Conservation (phyloP, 805 yeast species). For the Candida boleticola region DNA sequence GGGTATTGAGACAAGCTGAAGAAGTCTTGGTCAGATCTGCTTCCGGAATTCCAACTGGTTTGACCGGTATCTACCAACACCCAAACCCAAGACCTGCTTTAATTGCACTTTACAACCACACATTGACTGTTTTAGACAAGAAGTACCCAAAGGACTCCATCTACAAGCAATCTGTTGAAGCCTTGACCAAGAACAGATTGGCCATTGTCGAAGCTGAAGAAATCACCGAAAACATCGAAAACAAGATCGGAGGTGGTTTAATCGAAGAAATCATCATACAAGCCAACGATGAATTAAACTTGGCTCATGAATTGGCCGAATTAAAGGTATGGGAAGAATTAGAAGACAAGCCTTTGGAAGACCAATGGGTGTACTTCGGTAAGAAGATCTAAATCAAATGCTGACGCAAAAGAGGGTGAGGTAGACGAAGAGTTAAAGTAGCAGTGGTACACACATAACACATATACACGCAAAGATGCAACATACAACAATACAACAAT, state of each 20-base stretch:
- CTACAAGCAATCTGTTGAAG: slow-evolving; percentile 71
- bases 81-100: slow-evolving; percentile 84
- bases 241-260: slow-evolving; percentile 75
- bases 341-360: slow-evolving; percentile 74
- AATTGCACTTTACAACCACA: slow-evolving; percentile 65
- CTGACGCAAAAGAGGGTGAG: background rate
- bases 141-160: slow-evolving; percentile 72
- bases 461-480: no score
- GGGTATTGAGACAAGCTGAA: slow-evolving; percentile 42
- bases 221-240: slow-evolving; percentile 64
- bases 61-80: slow-evolving; percentile 75
- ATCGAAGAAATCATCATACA: slow-evolving; percentile 81
- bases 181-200: slow-evolving; percentile 68
- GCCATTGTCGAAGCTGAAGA: slow-evolving; percentile 62
- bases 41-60: slow-evolving; percentile 73
- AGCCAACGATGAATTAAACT: slow-evolving; percentile 74
- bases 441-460: no score
- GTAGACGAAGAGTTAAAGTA: no score
- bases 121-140: slow-evolving; percentile 54
- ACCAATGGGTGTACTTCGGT: slow-evolving; percentile 83
- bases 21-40: slow-evolving; percentile 58
- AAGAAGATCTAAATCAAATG: slow-evolving; percentile 47
- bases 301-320: slow-evolving; percentile 65
- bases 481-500: no score
- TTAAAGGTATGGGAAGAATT: slow-evolving; percentile 78